Percentiles rank a stretch among this genome's conserved stretches.
Evolutionary conservation across 108 stramenopile genomes (phyloP).

Genomic region (Nannochloropsis gaditana): DNA sequence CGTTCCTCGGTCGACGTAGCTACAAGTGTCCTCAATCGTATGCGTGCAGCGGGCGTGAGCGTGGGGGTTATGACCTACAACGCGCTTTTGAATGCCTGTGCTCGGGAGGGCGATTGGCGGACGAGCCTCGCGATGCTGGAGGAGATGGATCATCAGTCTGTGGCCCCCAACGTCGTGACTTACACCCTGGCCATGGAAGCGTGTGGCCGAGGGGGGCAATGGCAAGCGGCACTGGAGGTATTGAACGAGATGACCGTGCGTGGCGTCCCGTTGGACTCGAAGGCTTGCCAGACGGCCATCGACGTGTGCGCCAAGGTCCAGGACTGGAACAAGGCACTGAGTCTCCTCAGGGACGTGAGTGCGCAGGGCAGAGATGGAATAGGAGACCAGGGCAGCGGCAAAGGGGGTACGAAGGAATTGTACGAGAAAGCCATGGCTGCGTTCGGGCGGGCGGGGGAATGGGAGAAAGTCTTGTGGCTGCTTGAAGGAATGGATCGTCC

Average conservation of each 20-base stretch:
- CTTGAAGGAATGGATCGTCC: slow-evolving; percentile 22
- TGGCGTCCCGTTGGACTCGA: slow-evolving; percentile 25
- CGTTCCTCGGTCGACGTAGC: slow-evolving; percentile 17
- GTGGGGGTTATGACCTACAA: slow-evolving; percentile 24
- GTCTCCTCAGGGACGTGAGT: slow-evolving; percentile 27
- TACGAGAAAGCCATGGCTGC: slow-evolving; percentile 24
- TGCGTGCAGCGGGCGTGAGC: slow-evolving; percentile 6
- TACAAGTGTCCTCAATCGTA: slow-evolving; percentile 14
- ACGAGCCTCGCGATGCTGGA: slow-evolving; percentile 24
- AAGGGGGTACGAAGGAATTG: background rate
- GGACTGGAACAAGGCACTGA: slow-evolving; percentile 24
- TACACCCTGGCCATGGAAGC: slow-evolving; percentile 36
- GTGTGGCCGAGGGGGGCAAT: slow-evolving; percentile 31
- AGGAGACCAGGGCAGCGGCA: background rate
- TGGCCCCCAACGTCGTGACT: slow-evolving; percentile 29
- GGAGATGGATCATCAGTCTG: slow-evolving; percentile 35
- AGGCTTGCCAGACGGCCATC: slow-evolving; percentile 30
- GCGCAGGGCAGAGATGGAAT: slow-evolving; percentile 23
- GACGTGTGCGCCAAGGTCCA: slow-evolving; percentile 38
- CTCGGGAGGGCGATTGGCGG: slow-evolving; percentile 18
- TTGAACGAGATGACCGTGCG: slow-evolving; percentile 40
- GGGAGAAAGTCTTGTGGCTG: slow-evolving; percentile 35
- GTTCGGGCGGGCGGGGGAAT: slow-evolving; percentile 35
- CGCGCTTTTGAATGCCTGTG: slow-evolving; percentile 26
- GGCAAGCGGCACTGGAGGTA: slow-evolving; percentile 29